phyloP scores from a whole-genome alignment of 2,329 filamentous ascomycete species.

The Nemania sp. region DNA sequence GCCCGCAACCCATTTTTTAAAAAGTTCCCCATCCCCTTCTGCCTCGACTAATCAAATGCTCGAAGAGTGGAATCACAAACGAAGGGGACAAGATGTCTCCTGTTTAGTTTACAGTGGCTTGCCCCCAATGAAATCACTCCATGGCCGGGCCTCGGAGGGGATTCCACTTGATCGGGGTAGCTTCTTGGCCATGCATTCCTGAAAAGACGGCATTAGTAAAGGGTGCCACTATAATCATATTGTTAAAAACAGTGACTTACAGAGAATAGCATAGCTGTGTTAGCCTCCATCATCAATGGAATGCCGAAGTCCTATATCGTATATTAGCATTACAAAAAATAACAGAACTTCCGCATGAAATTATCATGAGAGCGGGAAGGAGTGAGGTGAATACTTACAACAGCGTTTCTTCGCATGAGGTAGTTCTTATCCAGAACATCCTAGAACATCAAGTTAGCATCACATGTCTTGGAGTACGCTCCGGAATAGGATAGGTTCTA shows the following conservation, averaged over 20 bases:
- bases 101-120: slow-evolving; percentile 71
- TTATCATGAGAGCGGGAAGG: not conserved
- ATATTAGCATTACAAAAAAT: not conserved
- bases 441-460: not conserved
- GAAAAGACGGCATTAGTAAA: slow-evolving; percentile 89
- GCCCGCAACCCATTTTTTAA: not conserved
- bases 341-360: not conserved
- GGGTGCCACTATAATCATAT: not conserved
- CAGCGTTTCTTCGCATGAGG: slow-evolving; percentile 97
- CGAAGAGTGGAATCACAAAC: not conserved
- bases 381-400: slow-evolving; percentile 53
- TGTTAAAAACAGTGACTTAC: not conserved
- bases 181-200: slow-evolving; percentile 97
- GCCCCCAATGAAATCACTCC: slow-evolving; percentile 94
- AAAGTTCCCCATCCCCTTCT: not conserved
- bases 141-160: slow-evolving; percentile 89
- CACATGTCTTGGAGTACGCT: not conserved
- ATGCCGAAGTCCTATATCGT: slow-evolving; percentile 83
- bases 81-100: not conserved
- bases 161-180: slow-evolving; percentile 89
- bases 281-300: slow-evolving; percentile 95
- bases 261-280: slow-evolving; percentile 71
- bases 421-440: slow-evolving; percentile 85
- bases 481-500: not conserved
- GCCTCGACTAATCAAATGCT: not conserved